Conservation (phyloP, 78 protist species). For the Pirum gemmata region DNA sequence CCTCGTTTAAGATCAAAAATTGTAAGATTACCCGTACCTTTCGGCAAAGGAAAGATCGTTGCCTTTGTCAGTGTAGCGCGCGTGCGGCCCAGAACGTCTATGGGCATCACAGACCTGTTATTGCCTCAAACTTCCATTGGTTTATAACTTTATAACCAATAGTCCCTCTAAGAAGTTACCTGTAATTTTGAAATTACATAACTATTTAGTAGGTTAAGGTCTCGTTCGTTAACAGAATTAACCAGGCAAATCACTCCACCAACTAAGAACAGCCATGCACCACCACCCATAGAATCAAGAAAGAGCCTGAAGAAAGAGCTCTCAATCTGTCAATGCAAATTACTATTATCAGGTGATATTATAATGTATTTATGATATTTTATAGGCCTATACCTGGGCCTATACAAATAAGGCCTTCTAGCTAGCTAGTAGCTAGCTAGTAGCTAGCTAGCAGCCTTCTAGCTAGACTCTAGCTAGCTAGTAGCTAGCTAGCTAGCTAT, state of each 20-base stretch:
- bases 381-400: too few species aligned
- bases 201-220: constrained; percentile 79
- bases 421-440: too few species aligned
- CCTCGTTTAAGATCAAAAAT: constrained; percentile 79
- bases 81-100: constrained; percentile 85
- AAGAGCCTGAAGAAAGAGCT: too few species aligned
- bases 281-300: too few species aligned
- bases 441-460: too few species aligned
- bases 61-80: constrained; percentile 74
- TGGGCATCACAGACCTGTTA: constrained; percentile 88
- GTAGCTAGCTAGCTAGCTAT: too few species aligned
- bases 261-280: too few species aligned
- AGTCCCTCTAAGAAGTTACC: constrained; percentile 73
- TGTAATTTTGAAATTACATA: constrained; percentile 8
- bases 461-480: too few species aligned
- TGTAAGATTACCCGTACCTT: constrained; percentile 71
- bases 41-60: constrained; percentile 58
- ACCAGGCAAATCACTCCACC: constrained; percentile 92
- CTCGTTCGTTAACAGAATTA: constrained; percentile 92
- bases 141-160: constrained; percentile 23
- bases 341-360: too few species aligned
- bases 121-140: constrained; percentile 66
- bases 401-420: too few species aligned
- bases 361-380: too few species aligned
- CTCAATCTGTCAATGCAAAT: too few species aligned